Evolutionary conservation across 2,329 filamentous ascomycete species (phyloP), one percentile per base, ranked within the genome.

Genomic region (Tolypocladium capitatum): DNA sequence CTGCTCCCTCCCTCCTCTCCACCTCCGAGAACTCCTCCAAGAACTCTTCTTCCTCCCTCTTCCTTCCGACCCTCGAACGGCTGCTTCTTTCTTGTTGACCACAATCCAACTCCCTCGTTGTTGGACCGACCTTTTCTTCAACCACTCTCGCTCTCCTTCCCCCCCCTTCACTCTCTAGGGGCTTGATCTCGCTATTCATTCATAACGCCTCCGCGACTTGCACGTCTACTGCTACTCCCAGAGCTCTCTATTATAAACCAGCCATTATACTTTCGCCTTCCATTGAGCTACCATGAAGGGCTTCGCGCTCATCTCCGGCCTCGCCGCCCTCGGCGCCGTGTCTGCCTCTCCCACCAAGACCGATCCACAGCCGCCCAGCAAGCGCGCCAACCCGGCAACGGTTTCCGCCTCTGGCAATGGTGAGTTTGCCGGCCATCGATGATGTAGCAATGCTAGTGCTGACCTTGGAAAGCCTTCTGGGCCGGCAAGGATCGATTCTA

Each of bases 341-440:
- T 60, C 62, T 24, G 74, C 74, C 47, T 66, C 65, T 11, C 76
- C 78, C 45, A 78, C 76, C 30, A 63, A 61, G 40, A 76, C 72
- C 9, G 62, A 68, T 50, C 68, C 67, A 47, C 61, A 73, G 52
- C 63, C 70, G 20, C 72, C 73, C 8, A 64, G 62, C 60, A 76
- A 76, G 63, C 71, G 76, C 46, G 69, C 69, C 52, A 63, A 64
- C 45, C 55, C 77, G 27, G 70, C 76, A 18, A 61, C 68, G 14
- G 71, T 80, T 53, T 72, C 71, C 1, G 73, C 67, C 45, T 76
- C 73, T 20, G 76, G 76, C 55, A 80, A 79, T 66, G 76, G 76
- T 79, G 66, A 55, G 65, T 48, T 34, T n/a, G 21, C 10, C 13
- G 11, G n/a, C 13, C 42, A 31, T 24, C 38, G 10, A 7, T 21